phyloP scores from a whole-genome alignment of 2,329 filamentous ascomycete genomes.

The Ophiocordyceps camponoti-leonardi region DNA sequence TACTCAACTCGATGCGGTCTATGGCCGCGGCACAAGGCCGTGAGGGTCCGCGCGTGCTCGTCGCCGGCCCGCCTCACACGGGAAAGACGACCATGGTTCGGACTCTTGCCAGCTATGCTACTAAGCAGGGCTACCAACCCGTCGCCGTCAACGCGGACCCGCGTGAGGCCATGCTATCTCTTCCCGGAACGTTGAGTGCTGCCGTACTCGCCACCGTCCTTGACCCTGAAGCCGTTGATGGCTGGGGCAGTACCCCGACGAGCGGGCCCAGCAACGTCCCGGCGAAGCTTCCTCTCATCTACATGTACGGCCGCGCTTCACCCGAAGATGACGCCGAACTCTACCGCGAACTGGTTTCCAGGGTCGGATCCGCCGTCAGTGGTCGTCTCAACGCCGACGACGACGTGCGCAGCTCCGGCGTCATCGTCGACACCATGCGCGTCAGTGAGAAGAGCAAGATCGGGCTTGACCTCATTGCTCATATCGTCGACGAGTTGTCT shows the following conservation, averaged over 20 bases:
- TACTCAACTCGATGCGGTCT: constrained; percentile 57
- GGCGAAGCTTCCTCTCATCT: constrained; percentile 81
- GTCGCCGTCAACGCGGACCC: constrained; percentile 75
- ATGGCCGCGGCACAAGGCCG: constrained; percentile 29
- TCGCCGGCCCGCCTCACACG: constrained; percentile 60
- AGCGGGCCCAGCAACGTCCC: constrained; percentile 77
- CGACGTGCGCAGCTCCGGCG: constrained; percentile 52
- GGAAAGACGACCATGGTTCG: constrained; percentile 75
- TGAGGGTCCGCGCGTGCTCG: constrained; percentile 64
- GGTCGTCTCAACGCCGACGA: constrained; percentile 62
- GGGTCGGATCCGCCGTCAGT: constrained; percentile 62
- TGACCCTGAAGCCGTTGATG: constrained; percentile 62
- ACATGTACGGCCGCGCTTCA: constrained; percentile 63
- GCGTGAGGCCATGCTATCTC: constrained; percentile 57
- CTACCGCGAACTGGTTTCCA: constrained; percentile 58
- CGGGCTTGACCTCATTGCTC: constrained; percentile 61
- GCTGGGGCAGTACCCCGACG: constrained; percentile 80
- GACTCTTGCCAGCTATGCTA: constrained; percentile 64
- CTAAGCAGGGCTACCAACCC: constrained; percentile 55
- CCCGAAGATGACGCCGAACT: constrained; percentile 56
- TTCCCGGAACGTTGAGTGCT: constrained; percentile 71
- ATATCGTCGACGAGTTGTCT: constrained; percentile 47
- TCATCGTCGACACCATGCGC: constrained; percentile 74
- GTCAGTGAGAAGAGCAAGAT: constrained; percentile 47
- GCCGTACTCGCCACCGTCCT: constrained; percentile 76